Percentiles rank a stretch among this genome's conserved stretches.
phyloP scores from a whole-genome alignment of 768 basidiomycete genomes.

The Pisolithus sp. region DNA sequence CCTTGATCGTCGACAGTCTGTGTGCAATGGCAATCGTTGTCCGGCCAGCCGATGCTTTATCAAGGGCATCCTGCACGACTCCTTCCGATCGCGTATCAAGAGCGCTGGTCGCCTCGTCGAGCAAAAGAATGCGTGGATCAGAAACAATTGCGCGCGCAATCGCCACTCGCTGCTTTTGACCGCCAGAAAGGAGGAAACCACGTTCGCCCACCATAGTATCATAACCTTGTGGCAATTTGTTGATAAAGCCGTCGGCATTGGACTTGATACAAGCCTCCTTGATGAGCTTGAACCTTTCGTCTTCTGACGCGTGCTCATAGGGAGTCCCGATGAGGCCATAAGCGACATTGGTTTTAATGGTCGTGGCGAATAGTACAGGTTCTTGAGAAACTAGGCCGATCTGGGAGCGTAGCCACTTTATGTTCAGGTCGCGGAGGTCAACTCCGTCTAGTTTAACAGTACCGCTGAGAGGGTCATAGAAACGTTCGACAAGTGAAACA shows the following conservation, averaged over 20 bases:
- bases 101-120: constrained; percentile 83
- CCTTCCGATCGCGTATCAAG: constrained; percentile 84
- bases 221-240: constrained; percentile 74
- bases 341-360: constrained; percentile 75
- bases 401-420: constrained; percentile 81
- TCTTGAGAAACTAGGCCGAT: constrained; percentile 89
- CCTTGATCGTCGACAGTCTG: constrained; percentile 77
- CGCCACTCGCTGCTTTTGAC: constrained; percentile 84
- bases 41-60: constrained; percentile 77
- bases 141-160: constrained; percentile 89
- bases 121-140: constrained; percentile 75
- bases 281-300: constrained; percentile 72
- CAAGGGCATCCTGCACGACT: constrained; percentile 84
- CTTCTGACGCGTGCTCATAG: constrained; percentile 59
- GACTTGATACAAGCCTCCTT: constrained; percentile 85
- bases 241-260: constrained; percentile 83
- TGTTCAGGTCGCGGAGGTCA: constrained; percentile 67
- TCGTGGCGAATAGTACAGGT: constrained; percentile 79
- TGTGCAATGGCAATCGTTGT: constrained; percentile 32
- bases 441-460: constrained; percentile 67
- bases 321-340: constrained; percentile 77
- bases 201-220: constrained; percentile 87
- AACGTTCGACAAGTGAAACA: constrained; percentile 76
- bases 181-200: constrained; percentile 78
- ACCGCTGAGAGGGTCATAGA: constrained; percentile 77